Base-by-base conservation (phyloP, 148 eudicot genomes). In the Rhododendron williamsianum region DNA sequence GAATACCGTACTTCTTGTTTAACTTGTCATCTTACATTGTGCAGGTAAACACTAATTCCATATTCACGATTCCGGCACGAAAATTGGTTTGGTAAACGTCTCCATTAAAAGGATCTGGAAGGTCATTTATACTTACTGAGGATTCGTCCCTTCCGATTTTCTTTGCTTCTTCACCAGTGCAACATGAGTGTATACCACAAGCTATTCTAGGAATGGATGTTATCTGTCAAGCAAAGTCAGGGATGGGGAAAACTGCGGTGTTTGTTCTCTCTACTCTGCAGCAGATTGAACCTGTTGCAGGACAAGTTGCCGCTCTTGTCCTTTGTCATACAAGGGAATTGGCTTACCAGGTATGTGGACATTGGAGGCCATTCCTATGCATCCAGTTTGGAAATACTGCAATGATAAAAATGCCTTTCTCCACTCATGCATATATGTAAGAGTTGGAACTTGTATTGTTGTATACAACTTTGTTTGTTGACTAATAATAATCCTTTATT, bases 161-260 rank as follows among this genome's bases (percentile, higher is more conserved):
- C 38, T 90, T 91, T 91, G 85, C 84, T 89, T 89, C 88, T 91
- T 89, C 91, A 86, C 78, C 89, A 92, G 93, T 92, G 52, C 93
- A 92, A 92, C 93, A 92, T 69, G 93, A 92, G 80, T 92, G 93
- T 65, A 92, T 92, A 65, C 93, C 93, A 74, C 93, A 92, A 88
- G 93, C 93, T 78, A 92, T 92, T 74, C 69, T 92, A 54, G 93
- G 93, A 60, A 92, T 92, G 93, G 93, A 92, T 86, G 93, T 92
- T 82, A 89, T 92, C 25, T 92, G 93, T 84, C 93, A 92, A 92
- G 92, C 93, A 16, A 92, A 92, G 80, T 92, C 93, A 33, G 93
- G 93, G 54, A 92, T 90, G 93, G 93, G 93, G 11, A 92, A 92
- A 81, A 92, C 93, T 45, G 93, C 93, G 67, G 93, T 92, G 2